A percentile compares a stretch with the other conserved stretches of the same genome.
Conservation (phyloP, 768 basidiomycete species). For the Russula vinacea region DNA sequence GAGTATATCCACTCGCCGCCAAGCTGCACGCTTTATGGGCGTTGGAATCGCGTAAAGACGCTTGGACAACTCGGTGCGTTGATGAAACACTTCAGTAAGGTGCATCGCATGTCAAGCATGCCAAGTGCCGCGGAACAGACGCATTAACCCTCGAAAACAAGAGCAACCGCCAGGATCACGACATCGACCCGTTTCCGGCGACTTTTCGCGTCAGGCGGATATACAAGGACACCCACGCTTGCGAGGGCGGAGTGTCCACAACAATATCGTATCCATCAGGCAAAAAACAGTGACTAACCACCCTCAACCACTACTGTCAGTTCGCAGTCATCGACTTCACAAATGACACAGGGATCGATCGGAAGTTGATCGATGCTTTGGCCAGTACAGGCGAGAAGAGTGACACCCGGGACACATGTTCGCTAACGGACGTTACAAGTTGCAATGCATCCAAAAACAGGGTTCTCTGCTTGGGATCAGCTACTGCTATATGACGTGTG, state of each 20-base stretch:
- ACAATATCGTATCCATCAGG: neutral
- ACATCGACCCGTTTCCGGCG: neutral
- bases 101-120: neutral
- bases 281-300: neutral
- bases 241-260: neutral
- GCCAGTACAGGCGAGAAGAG: neutral
- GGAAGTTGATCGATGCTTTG: neutral
- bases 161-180: neutral
- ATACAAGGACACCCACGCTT: too few species aligned
- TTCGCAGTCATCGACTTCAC: too few species aligned
- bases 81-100: neutral
- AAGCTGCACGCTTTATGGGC: neutral
- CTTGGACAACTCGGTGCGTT: neutral
- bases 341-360: constrained; percentile 8
- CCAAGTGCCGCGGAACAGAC: constrained; percentile 10
- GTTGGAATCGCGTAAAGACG: constrained; percentile 2
- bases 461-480: neutral
- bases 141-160: neutral
- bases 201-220: neutral
- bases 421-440: neutral
- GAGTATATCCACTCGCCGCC: neutral
- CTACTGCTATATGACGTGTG: neutral
- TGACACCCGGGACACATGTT: neutral
- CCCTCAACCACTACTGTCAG: too few species aligned
- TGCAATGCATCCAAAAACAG: neutral